Evolutionary conservation across 208 protist genomes (phyloP).

Genomic region (Tritrichomonas foetus): DNA sequence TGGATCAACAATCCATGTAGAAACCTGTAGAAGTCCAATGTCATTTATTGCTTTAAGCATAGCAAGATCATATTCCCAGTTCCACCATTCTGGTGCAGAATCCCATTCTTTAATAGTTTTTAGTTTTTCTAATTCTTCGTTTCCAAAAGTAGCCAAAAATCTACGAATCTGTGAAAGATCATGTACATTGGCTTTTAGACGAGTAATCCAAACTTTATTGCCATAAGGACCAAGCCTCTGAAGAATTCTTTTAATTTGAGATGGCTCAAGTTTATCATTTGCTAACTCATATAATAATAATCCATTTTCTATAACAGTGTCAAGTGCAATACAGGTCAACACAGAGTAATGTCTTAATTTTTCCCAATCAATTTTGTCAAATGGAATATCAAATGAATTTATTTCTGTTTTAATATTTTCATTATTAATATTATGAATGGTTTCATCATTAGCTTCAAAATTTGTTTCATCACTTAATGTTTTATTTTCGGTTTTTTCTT

Average conservation of each 20-base stretch:
- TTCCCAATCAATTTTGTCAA: not conserved
- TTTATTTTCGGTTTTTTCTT: no score
- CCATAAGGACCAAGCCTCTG: not conserved
- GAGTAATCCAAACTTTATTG: not conserved
- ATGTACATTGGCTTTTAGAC: not conserved
- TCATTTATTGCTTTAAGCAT: not conserved
- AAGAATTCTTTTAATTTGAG: not conserved
- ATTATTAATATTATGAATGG: no score
- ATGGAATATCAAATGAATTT: no score
- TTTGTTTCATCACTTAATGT: no score
- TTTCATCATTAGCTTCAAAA: no score
- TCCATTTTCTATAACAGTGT: not conserved
- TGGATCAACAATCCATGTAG: not conserved
- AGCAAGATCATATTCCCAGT: not conserved
- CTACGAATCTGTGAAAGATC: not conserved
- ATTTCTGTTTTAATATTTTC: no score
- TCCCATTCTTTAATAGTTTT: not conserved
- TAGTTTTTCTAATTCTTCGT: not conserved
- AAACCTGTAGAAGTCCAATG: not conserved
- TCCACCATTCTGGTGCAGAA: not conserved
- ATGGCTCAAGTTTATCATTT: not conserved
- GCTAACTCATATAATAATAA: not conserved
- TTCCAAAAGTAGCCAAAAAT: not conserved
- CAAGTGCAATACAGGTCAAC: not conserved
- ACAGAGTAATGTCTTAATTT: not conserved